Evolutionary conservation across 2,329 filamentous ascomycete species (phyloP), one percentile per base, ranked within the genome.

Genomic region (Colletotrichum lini): DNA sequence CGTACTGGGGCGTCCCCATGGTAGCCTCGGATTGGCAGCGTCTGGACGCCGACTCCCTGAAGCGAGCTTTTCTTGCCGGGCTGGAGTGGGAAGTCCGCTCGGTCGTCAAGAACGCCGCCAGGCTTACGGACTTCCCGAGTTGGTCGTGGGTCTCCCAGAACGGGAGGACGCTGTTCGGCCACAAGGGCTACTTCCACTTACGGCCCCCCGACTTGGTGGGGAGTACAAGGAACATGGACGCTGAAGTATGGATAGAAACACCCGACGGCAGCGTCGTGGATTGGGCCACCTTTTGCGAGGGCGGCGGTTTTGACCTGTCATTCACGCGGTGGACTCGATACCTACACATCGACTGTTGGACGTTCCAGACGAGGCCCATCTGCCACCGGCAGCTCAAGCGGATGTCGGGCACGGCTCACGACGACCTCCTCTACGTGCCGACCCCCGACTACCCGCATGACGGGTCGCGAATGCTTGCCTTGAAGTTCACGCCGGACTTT

Each of bases 61-160:
- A 15, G 21, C 35, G 18, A 10, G 64, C 64, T 2, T 66, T 66
- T 38, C 64, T 66, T 4, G 54, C 64, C 16, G 54, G 54, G 1
- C 38, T 66, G 8, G 44, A 53, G 15, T 61, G 54, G 54, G 45
- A 66, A 8, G 21, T 60, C 5, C 23, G 40, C 10, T 6, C 21
- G 5, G 53, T 13, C 10, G 18, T 2, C 1, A 26, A 10, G 8
- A 38, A 61, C 15, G 18, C 5, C 18, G 54, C 35, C 6, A 66
- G 64, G 4, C 38, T 61, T 4, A 13, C 38, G 26, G 54, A 10
- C 2, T 66, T 66, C 3, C 64, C 54, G 7, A 66, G 64, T 35
- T 66, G 54, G 56, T 66, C 54, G 3, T 66, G 54, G 64, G 38
- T 66, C 21, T 66, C 54, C 0, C 54, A 66, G 13, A 52, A 44